A percentile compares a stretch with the other conserved stretches of the same genome.
phyloP scores from a whole-genome alignment of 768 basidiomycete species.

The Phaeotremella skinneri region DNA sequence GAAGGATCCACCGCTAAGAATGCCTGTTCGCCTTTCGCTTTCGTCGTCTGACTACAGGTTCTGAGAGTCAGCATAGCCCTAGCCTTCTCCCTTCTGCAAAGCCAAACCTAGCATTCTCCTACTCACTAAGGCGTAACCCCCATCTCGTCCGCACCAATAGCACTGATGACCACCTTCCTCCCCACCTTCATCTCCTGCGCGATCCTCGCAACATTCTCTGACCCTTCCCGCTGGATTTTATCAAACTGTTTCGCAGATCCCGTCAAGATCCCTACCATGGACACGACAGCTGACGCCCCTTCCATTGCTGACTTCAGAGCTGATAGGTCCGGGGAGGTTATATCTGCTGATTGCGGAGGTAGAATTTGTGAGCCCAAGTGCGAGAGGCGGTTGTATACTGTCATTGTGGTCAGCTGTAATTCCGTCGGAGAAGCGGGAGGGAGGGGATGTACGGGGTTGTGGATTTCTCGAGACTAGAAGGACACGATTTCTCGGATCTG shows the following conservation, averaged over 20 bases:
- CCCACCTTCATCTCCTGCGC: conserved; percentile 57
- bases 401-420: neutral
- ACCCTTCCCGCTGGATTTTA: conserved; percentile 64
- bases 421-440: neutral
- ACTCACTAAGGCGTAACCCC: conserved; percentile 62
- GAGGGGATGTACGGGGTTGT: conserved; percentile 51
- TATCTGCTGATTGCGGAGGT: conserved; percentile 57
- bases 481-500: conserved; percentile 54
- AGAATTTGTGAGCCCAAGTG: conserved; percentile 53
- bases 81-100: neutral
- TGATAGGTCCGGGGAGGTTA: conserved; percentile 56
- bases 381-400: conserved; percentile 47
- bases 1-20: conserved; percentile 56
- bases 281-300: conserved; percentile 62
- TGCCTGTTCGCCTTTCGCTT: conserved; percentile 60
- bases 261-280: conserved; percentile 67
- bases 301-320: conserved; percentile 53
- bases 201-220: conserved; percentile 63
- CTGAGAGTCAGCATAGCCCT: neutral
- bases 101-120: neutral
- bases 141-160: conserved; percentile 66
- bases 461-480: conserved; percentile 66
- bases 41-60: conserved; percentile 43
- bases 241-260: conserved; percentile 62
- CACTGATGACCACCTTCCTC: conserved; percentile 57